A percentile compares a stretch with the other conserved stretches of the same genome.
These are phyloP conservation scores for Phytophthora melonis DNA, from an alignment of 352 stramenopile genomes.

Conservation along the genomic window DNA sequence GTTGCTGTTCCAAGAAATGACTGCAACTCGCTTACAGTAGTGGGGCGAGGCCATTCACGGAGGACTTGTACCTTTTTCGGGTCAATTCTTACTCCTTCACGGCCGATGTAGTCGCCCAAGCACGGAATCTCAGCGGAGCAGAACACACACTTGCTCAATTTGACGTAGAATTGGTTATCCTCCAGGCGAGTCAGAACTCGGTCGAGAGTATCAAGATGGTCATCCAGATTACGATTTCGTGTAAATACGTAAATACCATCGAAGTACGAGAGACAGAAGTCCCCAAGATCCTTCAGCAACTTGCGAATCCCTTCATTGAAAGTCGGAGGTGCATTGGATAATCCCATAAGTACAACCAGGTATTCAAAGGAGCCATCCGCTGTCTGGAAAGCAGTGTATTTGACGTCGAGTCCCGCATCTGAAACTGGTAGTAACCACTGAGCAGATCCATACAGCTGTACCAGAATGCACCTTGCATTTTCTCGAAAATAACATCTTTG, in stretches of 20 bases:
- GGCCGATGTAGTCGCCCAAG: background rate
- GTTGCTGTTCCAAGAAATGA: background rate
- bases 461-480: too few species aligned
- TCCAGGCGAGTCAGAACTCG: background rate
- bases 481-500: too few species aligned
- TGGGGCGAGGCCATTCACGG: background rate
- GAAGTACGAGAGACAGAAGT: background rate
- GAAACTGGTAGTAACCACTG: too few species aligned
- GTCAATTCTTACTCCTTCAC: background rate
- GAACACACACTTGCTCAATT: constrained; percentile 2
- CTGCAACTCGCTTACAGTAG: background rate
- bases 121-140: background rate
- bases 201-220: background rate
- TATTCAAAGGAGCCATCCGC: too few species aligned
- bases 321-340: too few species aligned
- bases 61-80: background rate
- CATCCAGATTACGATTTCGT: background rate
- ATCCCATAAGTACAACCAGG: too few species aligned
- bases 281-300: too few species aligned
- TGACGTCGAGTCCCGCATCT: too few species aligned
- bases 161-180: background rate
- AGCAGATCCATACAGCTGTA: too few species aligned
- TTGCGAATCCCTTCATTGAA: too few species aligned
- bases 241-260: background rate
- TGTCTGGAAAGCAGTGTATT: too few species aligned